These are phyloP conservation scores for Solanum sejunctum DNA, from an alignment of 257 asterid species.

Conservation along the genomic window DNA sequence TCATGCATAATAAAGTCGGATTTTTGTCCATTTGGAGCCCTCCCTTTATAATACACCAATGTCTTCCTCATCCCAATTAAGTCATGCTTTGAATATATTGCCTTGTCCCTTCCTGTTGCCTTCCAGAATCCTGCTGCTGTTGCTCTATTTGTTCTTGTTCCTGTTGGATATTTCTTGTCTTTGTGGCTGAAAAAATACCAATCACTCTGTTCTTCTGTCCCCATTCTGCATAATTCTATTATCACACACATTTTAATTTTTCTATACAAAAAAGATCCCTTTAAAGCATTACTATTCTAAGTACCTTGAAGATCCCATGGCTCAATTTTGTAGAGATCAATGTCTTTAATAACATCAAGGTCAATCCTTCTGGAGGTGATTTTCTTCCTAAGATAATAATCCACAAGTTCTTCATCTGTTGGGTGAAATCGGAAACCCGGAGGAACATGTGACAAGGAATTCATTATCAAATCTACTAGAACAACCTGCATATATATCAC, in stretches of 20 bases:
- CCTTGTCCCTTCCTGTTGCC: constrained; percentile 91
- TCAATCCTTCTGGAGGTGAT: constrained; percentile 48
- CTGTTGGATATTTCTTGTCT: constrained; percentile 90
- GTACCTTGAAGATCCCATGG: constrained; percentile 99
- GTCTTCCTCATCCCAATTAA: constrained; percentile 90
- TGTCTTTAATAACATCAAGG: constrained; percentile 76
- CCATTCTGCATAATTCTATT: constrained; percentile 72
- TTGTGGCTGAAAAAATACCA: constrained; percentile 96
- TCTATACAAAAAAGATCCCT: neutral
- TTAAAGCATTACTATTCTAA: neutral
- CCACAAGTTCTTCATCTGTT: constrained; percentile 89
- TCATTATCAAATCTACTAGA: constrained; percentile 22
- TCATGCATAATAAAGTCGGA: constrained; percentile 97
- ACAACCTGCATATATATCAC: neutral
- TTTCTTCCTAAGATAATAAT: constrained; percentile 78
- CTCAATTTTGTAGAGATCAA: constrained; percentile 88
- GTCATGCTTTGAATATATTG: constrained; percentile 74
- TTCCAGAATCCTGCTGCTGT: constrained; percentile 97
- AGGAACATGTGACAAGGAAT: constrained; percentile 76
- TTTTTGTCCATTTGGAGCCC: constrained; percentile 94
- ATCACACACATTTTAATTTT: neutral
- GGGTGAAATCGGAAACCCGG: constrained; percentile 97
- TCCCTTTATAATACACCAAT: constrained; percentile 70
- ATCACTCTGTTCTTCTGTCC: constrained; percentile 71
- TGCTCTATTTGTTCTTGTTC: constrained; percentile 88